Conservation (phyloP, 352 stramenopile genomes). For the Hyaloperonospora brassicae region DNA sequence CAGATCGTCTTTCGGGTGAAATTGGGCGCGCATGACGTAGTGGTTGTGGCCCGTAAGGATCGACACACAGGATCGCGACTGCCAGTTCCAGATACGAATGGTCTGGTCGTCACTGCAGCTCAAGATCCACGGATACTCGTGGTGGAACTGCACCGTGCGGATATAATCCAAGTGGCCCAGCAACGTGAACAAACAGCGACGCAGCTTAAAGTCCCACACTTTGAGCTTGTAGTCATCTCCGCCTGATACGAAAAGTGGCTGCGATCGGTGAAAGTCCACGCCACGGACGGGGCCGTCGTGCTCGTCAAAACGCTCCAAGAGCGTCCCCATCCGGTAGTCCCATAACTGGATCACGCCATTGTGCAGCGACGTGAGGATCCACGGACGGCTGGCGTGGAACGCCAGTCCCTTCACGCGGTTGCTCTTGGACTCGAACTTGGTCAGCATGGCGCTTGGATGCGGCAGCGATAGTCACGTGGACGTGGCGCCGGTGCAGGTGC, state of each 20-base stretch:
- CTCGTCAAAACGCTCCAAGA: slow-evolving; percentile 99
- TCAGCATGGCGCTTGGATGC: slow-evolving; percentile 81
- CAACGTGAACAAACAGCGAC: slow-evolving; percentile 97
- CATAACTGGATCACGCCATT: slow-evolving; percentile 97
- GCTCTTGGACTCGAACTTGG: slow-evolving; percentile 99
- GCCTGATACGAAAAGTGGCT: slow-evolving; percentile 97
- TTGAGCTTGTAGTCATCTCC: slow-evolving; percentile 99
- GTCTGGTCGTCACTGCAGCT: slow-evolving; percentile 98
- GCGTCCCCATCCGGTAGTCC: slow-evolving; percentile 99
- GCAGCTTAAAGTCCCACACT: slow-evolving; percentile 99
- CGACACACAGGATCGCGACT: slow-evolving; percentile 96
- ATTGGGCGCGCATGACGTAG: slow-evolving; percentile 99
- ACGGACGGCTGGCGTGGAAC: slow-evolving; percentile 97
- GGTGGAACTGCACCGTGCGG: slow-evolving; percentile 98
- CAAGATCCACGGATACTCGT: slow-evolving; percentile 98
- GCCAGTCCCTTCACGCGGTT: slow-evolving; percentile 98
- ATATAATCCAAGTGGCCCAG: slow-evolving; percentile 99
- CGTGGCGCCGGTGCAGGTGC: background rate
- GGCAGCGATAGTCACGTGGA: no score
- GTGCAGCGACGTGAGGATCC: slow-evolving; percentile 99
- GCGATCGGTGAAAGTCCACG: slow-evolving; percentile 97
- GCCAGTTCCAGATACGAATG: slow-evolving; percentile 99
- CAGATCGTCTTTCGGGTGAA: slow-evolving; percentile 99
- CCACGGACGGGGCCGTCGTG: slow-evolving; percentile 98
- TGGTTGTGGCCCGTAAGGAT: slow-evolving; percentile 99